Evolutionary conservation across 352 stramenopile species (phyloP).

Genomic region (Pythium aristosporum): DNA sequence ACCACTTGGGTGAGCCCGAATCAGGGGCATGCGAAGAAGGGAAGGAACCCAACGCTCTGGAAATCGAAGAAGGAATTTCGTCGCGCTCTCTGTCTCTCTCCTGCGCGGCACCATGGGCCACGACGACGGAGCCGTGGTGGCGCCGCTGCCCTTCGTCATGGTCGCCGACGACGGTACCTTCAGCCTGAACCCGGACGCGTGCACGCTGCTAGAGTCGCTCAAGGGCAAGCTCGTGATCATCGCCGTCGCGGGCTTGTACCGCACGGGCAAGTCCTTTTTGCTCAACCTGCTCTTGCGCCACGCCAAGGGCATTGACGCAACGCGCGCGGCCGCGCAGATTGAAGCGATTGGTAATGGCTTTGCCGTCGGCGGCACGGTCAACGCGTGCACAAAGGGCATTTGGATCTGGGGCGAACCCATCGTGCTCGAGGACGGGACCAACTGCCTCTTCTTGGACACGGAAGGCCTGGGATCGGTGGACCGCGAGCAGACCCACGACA

Average conservation of each 20-base stretch:
- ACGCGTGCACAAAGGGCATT: constrained; percentile 91
- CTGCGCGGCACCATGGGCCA: background rate
- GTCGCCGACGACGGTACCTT: constrained; percentile 80
- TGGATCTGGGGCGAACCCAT: constrained; percentile 90
- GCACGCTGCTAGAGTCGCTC: constrained; percentile 63
- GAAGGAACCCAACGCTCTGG: background rate
- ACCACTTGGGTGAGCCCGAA: constrained; percentile 4
- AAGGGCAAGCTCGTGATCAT: constrained; percentile 84
- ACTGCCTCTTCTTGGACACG: constrained; percentile 86
- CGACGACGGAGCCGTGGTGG: constrained; percentile 27
- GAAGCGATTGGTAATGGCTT: constrained; percentile 48
- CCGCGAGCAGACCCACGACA: constrained; percentile 87
- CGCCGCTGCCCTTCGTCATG: constrained; percentile 76
- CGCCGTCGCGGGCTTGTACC: constrained; percentile 84
- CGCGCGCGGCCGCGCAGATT: constrained; percentile 5
- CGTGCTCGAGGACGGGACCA: constrained; percentile 66
- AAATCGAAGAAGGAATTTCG: constrained; percentile 9
- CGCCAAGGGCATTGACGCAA: constrained; percentile 38
- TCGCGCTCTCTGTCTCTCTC: background rate
- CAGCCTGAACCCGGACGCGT: constrained; percentile 74
- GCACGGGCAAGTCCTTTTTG: constrained; percentile 90
- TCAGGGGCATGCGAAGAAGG: background rate
- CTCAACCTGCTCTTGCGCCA: constrained; percentile 84
- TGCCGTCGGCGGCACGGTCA: constrained; percentile 79
- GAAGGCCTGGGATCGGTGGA: constrained; percentile 85